phyloP scores from a whole-genome alignment of 1,284 basidiomycete species.

The Xanthoconium separans region DNA sequence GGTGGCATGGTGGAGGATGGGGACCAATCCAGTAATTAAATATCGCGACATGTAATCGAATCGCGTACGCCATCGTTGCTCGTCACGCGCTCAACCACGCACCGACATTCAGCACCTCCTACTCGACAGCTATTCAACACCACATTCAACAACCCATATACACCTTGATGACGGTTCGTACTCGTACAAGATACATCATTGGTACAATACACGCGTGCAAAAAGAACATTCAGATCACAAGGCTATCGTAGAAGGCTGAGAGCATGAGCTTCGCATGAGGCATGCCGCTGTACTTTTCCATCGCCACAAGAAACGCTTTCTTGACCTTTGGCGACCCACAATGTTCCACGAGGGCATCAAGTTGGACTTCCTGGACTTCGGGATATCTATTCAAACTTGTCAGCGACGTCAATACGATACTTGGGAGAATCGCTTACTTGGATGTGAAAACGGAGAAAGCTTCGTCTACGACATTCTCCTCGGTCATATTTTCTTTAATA shows the following conservation, averaged over 20 bases:
- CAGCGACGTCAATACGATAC: neutral
- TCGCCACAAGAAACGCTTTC: slow-evolving; percentile 12
- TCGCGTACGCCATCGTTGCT: slow-evolving; percentile 23
- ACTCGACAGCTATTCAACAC: slow-evolving; percentile 46
- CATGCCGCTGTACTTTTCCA: slow-evolving; percentile 13
- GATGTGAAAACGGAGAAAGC: slow-evolving; percentile 31
- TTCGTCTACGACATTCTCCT: slow-evolving; percentile 29
- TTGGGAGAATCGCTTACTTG: slow-evolving; percentile 15
- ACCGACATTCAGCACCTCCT: slow-evolving; percentile 43
- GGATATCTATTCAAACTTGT: slow-evolving; percentile 17
- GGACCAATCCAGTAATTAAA: neutral
- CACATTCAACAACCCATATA: slow-evolving; percentile 49
- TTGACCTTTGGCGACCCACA: slow-evolving; percentile 13
- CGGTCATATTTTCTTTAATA: slow-evolving; percentile 19
- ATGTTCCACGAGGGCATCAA: slow-evolving; percentile 12
- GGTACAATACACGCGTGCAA: neutral
- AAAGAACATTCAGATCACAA: slow-evolving; percentile 1
- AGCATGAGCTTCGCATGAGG: slow-evolving; percentile 22
- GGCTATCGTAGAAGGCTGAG: slow-evolving; percentile 20
- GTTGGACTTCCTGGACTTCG: slow-evolving; percentile 16
- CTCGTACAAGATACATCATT: neutral
- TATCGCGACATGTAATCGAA: slow-evolving; percentile 8
- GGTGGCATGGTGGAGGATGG: neutral
- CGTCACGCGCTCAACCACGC: slow-evolving; percentile 21
- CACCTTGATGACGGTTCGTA: too few relatives aligned